phyloP scores from a whole-genome alignment of 1,139 yeast genomes.

The Taphrina sp. region DNA sequence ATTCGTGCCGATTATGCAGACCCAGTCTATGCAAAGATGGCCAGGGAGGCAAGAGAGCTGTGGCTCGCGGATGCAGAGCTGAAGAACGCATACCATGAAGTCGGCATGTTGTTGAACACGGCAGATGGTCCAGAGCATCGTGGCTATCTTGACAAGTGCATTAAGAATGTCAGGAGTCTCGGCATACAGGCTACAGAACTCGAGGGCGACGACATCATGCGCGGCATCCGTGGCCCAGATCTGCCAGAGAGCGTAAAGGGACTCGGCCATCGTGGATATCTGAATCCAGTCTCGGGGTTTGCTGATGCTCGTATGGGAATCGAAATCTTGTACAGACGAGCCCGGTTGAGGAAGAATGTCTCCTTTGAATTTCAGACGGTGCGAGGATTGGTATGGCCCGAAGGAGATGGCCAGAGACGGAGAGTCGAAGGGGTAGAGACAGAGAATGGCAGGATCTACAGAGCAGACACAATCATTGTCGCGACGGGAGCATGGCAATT shows the following conservation, averaged over 20 bases:
- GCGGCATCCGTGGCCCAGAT: neutral
- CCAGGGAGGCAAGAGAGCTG: slow-evolving; percentile 44
- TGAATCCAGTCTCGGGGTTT: slow-evolving; percentile 48
- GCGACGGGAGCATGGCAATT: slow-evolving; percentile 49
- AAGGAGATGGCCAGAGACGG: slow-evolving; percentile 35
- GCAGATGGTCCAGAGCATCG: slow-evolving; percentile 40
- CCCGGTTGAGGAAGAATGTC: slow-evolving; percentile 1
- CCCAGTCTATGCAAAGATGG: slow-evolving; percentile 47
- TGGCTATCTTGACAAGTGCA: slow-evolving; percentile 43
- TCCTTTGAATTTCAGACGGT: slow-evolving; percentile 43
- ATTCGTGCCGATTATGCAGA: slow-evolving; percentile 49
- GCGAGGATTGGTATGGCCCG: slow-evolving; percentile 38
- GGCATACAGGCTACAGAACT: slow-evolving; percentile 41
- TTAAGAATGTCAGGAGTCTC: slow-evolving; percentile 41
- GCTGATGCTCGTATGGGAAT: slow-evolving; percentile 47
- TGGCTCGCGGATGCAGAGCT: slow-evolving; percentile 45
- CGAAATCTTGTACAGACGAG: slow-evolving; percentile 42
- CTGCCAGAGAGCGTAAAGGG: neutral
- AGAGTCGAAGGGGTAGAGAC: slow-evolving; percentile 42
- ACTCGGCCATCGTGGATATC: slow-evolving; percentile 34
- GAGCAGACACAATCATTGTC: slow-evolving; percentile 45
- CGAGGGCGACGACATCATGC: slow-evolving; percentile 34
- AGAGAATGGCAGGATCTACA: slow-evolving; percentile 43
- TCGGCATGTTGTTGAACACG: slow-evolving; percentile 40
- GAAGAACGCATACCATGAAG: slow-evolving; percentile 40